Percentiles rank a stretch among this genome's conserved stretches.
phyloP scores from a whole-genome alignment of 495 filamentous ascomycete species.

The Penicillium argentinense region DNA sequence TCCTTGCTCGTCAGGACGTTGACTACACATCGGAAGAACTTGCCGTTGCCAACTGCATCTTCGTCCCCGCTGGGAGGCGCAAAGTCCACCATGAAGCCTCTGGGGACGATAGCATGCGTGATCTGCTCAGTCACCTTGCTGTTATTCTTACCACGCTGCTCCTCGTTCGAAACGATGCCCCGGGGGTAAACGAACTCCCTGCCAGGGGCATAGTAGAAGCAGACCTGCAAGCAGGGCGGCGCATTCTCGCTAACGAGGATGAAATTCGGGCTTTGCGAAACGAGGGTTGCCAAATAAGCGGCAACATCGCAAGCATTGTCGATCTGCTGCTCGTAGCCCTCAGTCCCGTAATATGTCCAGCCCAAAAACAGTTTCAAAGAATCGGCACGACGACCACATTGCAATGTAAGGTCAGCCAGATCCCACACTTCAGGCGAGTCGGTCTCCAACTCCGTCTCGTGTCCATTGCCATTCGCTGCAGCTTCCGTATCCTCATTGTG shows the following conservation, averaged over 20 bases:
- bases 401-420: constrained; percentile 88
- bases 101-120: constrained; percentile 59
- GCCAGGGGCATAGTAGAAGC: constrained; percentile 78
- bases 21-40: constrained; percentile 87
- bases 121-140: constrained; percentile 68
- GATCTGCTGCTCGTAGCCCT: constrained; percentile 61
- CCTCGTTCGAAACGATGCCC: constrained; percentile 35
- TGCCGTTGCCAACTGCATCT: constrained; percentile 59
- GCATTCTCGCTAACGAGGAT: constrained; percentile 71
- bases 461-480: constrained; percentile 7
- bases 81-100: constrained; percentile 95
- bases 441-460: constrained; percentile 27
- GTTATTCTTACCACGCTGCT: constrained; percentile 57
- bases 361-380: constrained; percentile 80
- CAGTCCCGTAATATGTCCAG: constrained; percentile 84
- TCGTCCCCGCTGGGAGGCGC: constrained; percentile 62
- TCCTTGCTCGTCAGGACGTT: constrained; percentile 69
- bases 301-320: constrained; percentile 69
- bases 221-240: constrained; percentile 89
- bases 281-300: constrained; percentile 57
- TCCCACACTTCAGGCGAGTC: constrained; percentile 72
- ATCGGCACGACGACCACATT: constrained; percentile 87
- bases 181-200: constrained; percentile 47
- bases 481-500: constrained; percentile 51
- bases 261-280: constrained; percentile 59